Base-by-base conservation (phyloP, 2,329 filamentous ascomycete genomes). In the Colletotrichum noveboracense region DNA sequence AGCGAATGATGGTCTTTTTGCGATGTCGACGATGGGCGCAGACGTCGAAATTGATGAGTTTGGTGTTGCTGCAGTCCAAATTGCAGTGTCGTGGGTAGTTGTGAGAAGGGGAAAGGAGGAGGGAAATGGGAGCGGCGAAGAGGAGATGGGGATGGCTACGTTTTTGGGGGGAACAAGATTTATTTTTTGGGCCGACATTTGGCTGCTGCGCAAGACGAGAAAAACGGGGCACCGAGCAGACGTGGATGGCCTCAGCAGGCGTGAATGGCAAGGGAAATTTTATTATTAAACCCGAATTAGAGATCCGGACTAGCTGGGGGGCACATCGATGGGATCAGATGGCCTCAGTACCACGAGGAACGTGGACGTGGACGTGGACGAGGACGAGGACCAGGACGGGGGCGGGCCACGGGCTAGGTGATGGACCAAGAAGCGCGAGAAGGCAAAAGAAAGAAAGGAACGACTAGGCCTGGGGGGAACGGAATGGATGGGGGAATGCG, bases 71-170 rank as follows among this genome's bases (percentile, higher is more conserved):
- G 79, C 83, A 79, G 82, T 85, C 82, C 80, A 82, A 83, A 80
- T 82, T 80, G 82, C 80, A 79, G 79, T 80, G 80, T 80, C 80
- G 80, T 79, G 82, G 66, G 80, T 80, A 81, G 81, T 79, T 71
- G 76, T 77, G 78, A 77, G 80, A 78, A 80, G 77, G 78, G 77
- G 80, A 80, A 81, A 76, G 76, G 78, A 76, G 76, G 80, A 79
- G 72, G 58, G 65, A 77, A 79, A 77, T 79, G 76, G 78, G 78
- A 74, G 79, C 76, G 79, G 77, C 79, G 79, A 78, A 84, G 83
- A 82, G 78, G 80, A 78, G 80, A 82, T 85, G 86, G 88, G 86
- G 87, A 90, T 88, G 86, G 86, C 85, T 88, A 86, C 86, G 84
- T 85, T 87, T 88, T 88, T 87, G 85, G 82, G 82, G 82, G 80